Base-by-base conservation (phyloP, 169 alveolate genomes). In the Toxoplasma gondii region DNA sequence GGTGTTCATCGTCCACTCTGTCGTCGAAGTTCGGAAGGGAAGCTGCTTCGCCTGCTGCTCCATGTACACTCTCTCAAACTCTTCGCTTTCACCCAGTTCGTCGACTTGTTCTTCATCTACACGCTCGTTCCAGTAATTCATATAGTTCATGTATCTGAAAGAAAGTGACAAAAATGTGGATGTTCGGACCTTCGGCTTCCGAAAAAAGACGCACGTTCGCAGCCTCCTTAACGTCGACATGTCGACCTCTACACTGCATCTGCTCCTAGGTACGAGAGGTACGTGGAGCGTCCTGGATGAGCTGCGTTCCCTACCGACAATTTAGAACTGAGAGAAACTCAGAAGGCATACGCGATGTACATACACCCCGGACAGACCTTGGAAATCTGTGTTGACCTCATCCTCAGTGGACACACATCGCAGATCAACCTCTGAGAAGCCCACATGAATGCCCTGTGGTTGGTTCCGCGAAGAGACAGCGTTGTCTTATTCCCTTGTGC, bases 11-110 rank as follows among this genome's bases (percentile, higher is more conserved):
- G 95, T 93, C 95, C 95, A 93, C 83, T 93, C 95, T 5, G 95
- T 93, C 19, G 95, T 93, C 7, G 95, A 64, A n/a, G 95, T 84
- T 0, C 95, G 95, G n/a, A 93, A 93, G n/a, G 95, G 95, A 41
- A 93, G 90, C 69, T 84, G 93, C 82, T 82, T 86, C 91, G 88
- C 88, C 12, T 87, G 93, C 64, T 34, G 80, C 69, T 69, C 90
- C 92, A 83, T 43, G 43, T 93, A 93, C 31, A 87, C 83, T n/a
- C 67, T 31, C 53, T 93, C 95, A 36, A 93, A 93, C 82, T 93
- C 95, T 49, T 93, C 95, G 88, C 95, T 67, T 39, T 93, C 95
- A 16, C 93, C 93, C 38, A 93, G 69, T 22, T 64, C 84, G 41
- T 91, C 93, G 36, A 87, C 95, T 22, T 24, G 49, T 29, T 93